Base-by-base conservation (phyloP, 306 rosid species). In the Abrus pulchellus region DNA sequence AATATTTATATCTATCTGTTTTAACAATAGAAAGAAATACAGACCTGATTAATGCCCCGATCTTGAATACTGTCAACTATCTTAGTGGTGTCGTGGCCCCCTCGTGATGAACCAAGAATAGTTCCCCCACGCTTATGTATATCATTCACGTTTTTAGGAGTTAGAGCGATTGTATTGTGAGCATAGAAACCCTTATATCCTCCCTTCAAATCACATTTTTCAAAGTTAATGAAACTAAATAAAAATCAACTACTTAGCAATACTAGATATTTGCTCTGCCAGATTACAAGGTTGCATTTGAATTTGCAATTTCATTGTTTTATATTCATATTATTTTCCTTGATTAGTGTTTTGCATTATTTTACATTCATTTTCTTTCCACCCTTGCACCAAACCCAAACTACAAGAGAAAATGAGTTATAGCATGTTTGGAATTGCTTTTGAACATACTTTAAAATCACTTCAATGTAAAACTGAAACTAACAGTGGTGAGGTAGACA, bases 91-190 rank as follows among this genome's bases (percentile, higher is more conserved):
- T 91, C 94, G 63, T 95, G 96, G 61, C 99, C 99, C 7, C 99
- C 99, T 70, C 99, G 81, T 38, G 99, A 95, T 20, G 99, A 89
- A 60, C 98, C 97, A 79, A 95, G 90, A 65, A 93, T 53, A 9
- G 99, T 95, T 84, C 98, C 98, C 6, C 99, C 98, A 4, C 98
- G 97, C 76, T 95, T 95, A 83, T 95, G 99, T 80, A 95, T 95
- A 76, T 92, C 97, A 80, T 95, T 93, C 80, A 95, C 99, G 9
- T 9, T 70, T 87, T 93, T 93, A 1, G 99, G 98, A 68, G 93
- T 89, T 50, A 95, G 54, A 72, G 83, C 14, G 64, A 89, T 81
- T 27, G 90, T 93, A 74, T 95, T 95, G 75, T 84, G 89, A 50
- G 99, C 90, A 81, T 92, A 95, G 86, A 95, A 95, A 36, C 99